Percentiles rank a stretch among this genome's conserved stretches.
Evolutionary conservation across 2,329 filamentous ascomycete genomes (phyloP).

Genomic region (Hypoxylon sp.): DNA sequence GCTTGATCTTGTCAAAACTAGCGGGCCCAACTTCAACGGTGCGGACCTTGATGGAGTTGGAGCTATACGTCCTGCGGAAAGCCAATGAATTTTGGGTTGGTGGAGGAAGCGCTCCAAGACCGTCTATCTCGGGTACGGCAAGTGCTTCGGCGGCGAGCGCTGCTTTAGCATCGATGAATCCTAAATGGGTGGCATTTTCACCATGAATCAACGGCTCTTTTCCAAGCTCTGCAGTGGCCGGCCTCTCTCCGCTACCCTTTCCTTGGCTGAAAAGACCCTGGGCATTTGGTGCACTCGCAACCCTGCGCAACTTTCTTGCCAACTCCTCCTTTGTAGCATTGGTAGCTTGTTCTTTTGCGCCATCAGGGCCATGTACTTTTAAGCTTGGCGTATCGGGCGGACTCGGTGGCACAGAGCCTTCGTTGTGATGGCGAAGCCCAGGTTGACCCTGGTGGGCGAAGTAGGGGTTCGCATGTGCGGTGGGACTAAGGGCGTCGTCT

Average conservation of each 20-base stretch:
- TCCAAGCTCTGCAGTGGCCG: slow-evolving; percentile 84
- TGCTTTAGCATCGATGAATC: slow-evolving; percentile 56
- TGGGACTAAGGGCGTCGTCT: slow-evolving; percentile 89
- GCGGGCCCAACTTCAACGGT: slow-evolving; percentile 95
- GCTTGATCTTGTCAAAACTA: slow-evolving; percentile 99
- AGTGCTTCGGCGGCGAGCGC: slow-evolving; percentile 51
- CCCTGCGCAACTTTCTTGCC: slow-evolving; percentile 88
- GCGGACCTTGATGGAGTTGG: slow-evolving; percentile 98
- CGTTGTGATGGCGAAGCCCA: slow-evolving; percentile 91
- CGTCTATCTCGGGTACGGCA: slow-evolving; percentile 56
- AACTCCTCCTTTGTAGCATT: slow-evolving; percentile 91
- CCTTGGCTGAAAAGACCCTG: slow-evolving; percentile 81
- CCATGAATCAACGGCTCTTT: slow-evolving; percentile 78
- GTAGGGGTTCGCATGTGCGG: slow-evolving; percentile 94
- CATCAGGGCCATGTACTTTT: slow-evolving; percentile 74
- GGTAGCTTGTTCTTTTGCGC: slow-evolving; percentile 71
- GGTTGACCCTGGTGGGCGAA: slow-evolving; percentile 96
- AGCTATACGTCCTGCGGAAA: slow-evolving; percentile 96
- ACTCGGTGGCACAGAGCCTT: slow-evolving; percentile 89
- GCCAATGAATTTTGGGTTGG: slow-evolving; percentile 74
- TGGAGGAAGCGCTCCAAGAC: slow-evolving; percentile 69
- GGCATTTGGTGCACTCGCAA: slow-evolving; percentile 95
- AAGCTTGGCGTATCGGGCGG: slow-evolving; percentile 88
- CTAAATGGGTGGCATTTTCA: slow-evolving; percentile 58
- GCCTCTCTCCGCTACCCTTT: slow-evolving; percentile 70